Conservation (phyloP, 75 land plant species). For the Azolla pinnata region DNA sequence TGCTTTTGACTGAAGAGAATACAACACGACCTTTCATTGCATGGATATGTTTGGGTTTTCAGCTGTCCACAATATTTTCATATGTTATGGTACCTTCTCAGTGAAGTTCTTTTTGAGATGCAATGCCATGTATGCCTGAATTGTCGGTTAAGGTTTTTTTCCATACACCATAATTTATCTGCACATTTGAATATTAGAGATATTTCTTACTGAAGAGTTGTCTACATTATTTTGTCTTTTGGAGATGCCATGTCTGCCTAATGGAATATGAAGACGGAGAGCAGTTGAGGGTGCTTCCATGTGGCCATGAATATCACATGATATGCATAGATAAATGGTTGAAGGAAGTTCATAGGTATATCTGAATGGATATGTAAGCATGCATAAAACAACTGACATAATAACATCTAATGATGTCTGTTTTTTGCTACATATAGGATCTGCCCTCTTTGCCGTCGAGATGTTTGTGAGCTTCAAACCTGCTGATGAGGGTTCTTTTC, state of each 20-base stretch:
- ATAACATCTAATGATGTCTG: not conserved
- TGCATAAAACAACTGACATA: not conserved
- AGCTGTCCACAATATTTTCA: no score
- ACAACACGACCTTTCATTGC: no score
- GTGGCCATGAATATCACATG: conserved; percentile 81
- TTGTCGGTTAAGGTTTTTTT: not conserved
- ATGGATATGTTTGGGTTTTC: no score
- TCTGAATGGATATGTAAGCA: not conserved
- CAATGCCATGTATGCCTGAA: no score
- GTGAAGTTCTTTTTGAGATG: no score
- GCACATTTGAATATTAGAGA: no score
- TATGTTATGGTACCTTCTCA: no score
- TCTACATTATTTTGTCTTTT: not conserved
- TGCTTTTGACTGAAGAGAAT: no score
- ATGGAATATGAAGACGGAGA: conserved; percentile 93
- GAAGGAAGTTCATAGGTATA: conserved; percentile 87
- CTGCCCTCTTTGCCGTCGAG: conserved; percentile 73
- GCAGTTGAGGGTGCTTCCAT: conserved; percentile 55
- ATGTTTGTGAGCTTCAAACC: conserved; percentile 65
- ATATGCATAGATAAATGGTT: conserved; percentile 85
- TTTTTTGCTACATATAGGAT: conserved; percentile 36
- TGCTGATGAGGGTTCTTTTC: no score
- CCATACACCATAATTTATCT: not conserved
- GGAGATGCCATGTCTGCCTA: conserved; percentile 86
- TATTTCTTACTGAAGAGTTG: no score